These are phyloP conservation scores for Stephania cephalantha DNA, from an alignment of 164 flowering plant species.

Conservation along the genomic window DNA sequence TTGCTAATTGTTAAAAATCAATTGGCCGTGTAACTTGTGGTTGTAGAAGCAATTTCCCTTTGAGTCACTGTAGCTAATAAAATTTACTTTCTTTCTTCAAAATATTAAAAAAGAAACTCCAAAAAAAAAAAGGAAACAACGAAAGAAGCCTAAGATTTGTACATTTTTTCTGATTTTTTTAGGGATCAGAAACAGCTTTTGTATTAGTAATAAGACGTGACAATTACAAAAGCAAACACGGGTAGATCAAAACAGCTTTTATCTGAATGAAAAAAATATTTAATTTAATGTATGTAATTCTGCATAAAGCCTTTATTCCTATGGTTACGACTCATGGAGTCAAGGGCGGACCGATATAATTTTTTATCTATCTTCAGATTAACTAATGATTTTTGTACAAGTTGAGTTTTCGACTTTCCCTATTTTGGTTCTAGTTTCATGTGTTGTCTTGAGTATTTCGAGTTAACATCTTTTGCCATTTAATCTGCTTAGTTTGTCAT, in stretches of 20 bases:
- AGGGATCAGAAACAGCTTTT: not conserved
- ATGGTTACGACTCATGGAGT: not conserved
- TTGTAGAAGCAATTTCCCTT: not conserved
- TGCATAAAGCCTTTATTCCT: not conserved
- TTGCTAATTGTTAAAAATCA: not conserved
- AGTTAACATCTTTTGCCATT: not conserved
- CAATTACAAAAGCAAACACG: no score
- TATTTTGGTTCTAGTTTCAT: not conserved
- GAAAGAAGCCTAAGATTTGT: not conserved
- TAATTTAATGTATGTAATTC: no score
- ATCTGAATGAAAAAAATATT: no score
- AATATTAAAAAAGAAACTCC: not conserved
- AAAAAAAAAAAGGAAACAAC: no score
- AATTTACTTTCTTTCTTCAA: not conserved
- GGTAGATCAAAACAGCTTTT: no score
- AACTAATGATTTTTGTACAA: not conserved
- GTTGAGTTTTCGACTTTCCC: not conserved
- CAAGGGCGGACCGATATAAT: not conserved
- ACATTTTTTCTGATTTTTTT: not conserved
- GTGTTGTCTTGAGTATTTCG: not conserved
- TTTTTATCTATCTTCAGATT: not conserved
- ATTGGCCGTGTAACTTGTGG: not conserved
- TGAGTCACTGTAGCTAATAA: not conserved
- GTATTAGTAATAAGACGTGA: no score
- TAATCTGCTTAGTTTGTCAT: not conserved